These are phyloP conservation scores for Dictyostelium brefeldianum DNA, from an alignment of 78 protist genomes.

Conservation along the genomic window DNA sequence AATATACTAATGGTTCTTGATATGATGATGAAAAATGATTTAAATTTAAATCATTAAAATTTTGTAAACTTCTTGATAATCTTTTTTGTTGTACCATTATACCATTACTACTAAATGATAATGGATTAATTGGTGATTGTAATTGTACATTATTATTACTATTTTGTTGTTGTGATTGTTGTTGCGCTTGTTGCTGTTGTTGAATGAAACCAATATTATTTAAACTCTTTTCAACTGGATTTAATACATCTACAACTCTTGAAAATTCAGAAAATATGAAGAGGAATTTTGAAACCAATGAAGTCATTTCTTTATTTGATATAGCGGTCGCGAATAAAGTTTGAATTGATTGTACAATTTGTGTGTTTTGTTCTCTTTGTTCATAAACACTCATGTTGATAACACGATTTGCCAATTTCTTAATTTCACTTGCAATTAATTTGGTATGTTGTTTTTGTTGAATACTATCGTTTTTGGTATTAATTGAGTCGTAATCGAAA, in stretches of 20 bases:
- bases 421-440: slow-evolving; percentile 1
- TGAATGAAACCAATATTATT: neutral
- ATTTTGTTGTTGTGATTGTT: neutral
- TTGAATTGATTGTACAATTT: slow-evolving; percentile 56
- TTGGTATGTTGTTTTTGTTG: neutral
- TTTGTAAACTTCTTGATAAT: slow-evolving; percentile 47
- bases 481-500: neutral
- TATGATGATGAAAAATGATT: slow-evolving; percentile 4
- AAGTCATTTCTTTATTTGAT: slow-evolving; percentile 15
- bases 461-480: neutral
- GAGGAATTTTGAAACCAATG: slow-evolving; percentile 33
- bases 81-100: neutral
- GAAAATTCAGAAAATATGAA: slow-evolving; percentile 76
- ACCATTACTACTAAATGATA: slow-evolving; percentile 22
- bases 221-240: slow-evolving; percentile 37
- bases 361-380: slow-evolving; percentile 38
- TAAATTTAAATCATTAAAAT: slow-evolving; percentile 13
- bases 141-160: neutral
- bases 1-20: slow-evolving; percentile 1
- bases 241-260: slow-evolving; percentile 74
- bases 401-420: neutral
- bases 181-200: neutral
- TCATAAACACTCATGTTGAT: slow-evolving; percentile 39
- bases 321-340: slow-evolving; percentile 4
- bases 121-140: slow-evolving; percentile 3